Percentiles rank a stretch among this genome's conserved stretches.
phyloP scores from a whole-genome alignment of 176 grass and related monocot species.

The Carex kokanica region DNA sequence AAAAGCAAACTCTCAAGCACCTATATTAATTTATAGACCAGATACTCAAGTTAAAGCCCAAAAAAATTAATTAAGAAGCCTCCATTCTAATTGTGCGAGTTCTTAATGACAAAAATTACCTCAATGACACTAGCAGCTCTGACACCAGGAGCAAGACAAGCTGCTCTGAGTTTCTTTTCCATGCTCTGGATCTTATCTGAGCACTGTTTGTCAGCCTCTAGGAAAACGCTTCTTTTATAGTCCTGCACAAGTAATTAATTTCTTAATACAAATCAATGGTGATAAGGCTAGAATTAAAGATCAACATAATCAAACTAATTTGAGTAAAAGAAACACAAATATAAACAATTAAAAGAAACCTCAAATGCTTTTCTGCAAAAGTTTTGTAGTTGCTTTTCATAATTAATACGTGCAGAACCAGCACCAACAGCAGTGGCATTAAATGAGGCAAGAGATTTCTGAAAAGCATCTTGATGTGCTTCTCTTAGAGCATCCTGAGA shows the following conservation, averaged over 20 bases:
- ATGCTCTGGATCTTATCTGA: constrained; percentile 51
- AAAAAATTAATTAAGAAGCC: constrained; percentile 5
- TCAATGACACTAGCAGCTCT: constrained; percentile 52
- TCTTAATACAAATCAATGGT: not conserved
- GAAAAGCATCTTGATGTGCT: constrained; percentile 59
- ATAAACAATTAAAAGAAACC: constrained; percentile 33
- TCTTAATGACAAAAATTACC: constrained; percentile 40
- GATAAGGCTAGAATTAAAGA: not conserved
- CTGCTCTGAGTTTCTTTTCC: constrained; percentile 62
- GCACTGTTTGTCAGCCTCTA: constrained; percentile 64
- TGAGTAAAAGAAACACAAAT: not conserved
- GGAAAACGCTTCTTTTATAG: constrained; percentile 61
- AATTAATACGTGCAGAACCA: constrained; percentile 49
- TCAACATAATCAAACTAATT: not conserved
- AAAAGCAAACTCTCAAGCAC: constrained; percentile 46
- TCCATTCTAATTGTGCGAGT: constrained; percentile 1
- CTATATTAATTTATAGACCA: constrained; percentile 34
- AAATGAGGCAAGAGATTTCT: constrained; percentile 58
- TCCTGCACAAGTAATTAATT: constrained; percentile 38
- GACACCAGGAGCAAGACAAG: constrained; percentile 44
- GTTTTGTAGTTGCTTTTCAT: constrained; percentile 61
- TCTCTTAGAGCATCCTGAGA: constrained; percentile 58
- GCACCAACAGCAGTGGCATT: constrained; percentile 51
- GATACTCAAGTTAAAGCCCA: constrained; percentile 3
- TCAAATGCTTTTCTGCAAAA: constrained; percentile 70